Percentiles rank a stretch among this genome's conserved stretches.
These are phyloP conservation scores for Gossypium lobatum DNA, from an alignment of 441 rosid species.

Conservation along the genomic window DNA sequence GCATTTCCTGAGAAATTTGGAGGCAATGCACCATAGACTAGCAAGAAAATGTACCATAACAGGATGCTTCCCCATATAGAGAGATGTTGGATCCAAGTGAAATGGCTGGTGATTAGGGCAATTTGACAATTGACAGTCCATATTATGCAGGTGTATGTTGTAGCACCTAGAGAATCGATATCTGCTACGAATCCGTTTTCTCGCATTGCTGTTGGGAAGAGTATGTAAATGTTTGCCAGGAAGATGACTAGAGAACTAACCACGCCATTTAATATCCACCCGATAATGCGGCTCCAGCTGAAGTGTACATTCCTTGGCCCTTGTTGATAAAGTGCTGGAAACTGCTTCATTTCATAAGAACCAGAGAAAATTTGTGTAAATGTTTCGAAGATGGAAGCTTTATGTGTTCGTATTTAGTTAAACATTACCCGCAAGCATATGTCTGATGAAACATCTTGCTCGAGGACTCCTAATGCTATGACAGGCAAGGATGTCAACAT, in stretches of 20 bases:
- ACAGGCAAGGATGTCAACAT: constrained; percentile 68
- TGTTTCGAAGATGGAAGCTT: background rate
- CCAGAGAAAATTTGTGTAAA: background rate
- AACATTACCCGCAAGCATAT: constrained; percentile 58
- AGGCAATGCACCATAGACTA: constrained; percentile 38
- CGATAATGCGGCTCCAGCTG: constrained; percentile 50
- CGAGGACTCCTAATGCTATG: constrained; percentile 64
- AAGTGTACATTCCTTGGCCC: constrained; percentile 56
- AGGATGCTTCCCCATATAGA: constrained; percentile 72
- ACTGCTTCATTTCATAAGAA: constrained; percentile 33
- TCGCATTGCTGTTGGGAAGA: constrained; percentile 31
- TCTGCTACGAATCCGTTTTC: constrained; percentile 39
- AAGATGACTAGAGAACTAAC: constrained; percentile 46
- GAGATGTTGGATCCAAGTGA: constrained; percentile 73
- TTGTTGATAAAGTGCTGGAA: constrained; percentile 63
- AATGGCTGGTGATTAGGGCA: constrained; percentile 51
- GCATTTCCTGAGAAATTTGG: constrained; percentile 32
- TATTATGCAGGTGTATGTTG: constrained; percentile 49
- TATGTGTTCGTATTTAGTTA: background rate
- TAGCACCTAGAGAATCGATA: constrained; percentile 36
- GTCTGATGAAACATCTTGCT: constrained; percentile 67
- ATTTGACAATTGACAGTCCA: constrained; percentile 69
- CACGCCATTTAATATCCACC: constrained; percentile 55
- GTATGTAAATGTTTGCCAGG: constrained; percentile 30
- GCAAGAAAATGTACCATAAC: constrained; percentile 58